Evolutionary conservation across 495 filamentous ascomycete genomes (phyloP), one percentile per base, ranked within the genome.

Genomic region (Aspergillus mulundensis): DNA sequence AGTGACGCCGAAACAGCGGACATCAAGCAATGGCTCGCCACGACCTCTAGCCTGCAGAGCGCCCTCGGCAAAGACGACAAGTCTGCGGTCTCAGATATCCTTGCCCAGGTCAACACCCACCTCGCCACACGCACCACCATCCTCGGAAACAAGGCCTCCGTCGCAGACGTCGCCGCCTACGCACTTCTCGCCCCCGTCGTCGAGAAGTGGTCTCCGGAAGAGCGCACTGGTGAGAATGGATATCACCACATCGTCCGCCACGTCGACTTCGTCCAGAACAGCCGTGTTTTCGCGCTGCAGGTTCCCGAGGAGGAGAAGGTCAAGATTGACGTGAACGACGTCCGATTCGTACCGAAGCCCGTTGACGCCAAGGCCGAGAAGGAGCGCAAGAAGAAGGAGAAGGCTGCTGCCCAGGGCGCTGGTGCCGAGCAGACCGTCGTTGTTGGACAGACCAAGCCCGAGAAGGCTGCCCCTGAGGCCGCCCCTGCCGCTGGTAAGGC

Each of bases 201-300:
- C 53, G 82, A 85, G 65, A 79, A 80, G 55, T 97, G 92, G 93
- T 80, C 81, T 7, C 74, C 88, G 39, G 91, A 97, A 77, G 82
- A 96, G 79, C 84, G 88, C 62, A 96, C 94, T 6, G 94, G 94
- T 32, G 84, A 96, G 77, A 78, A 90, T 44, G 94, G 94, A 52
- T 88, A 85, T 67, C 91, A 94, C 63, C 84, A 97, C 70, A 88
- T 97, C 61, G 90, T 98, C 32, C 91, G 94, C 32, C 88, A 87
- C 64, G 72, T 96, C 60, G 94, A 97, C 70, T 96, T 96, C 66
- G 87, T 98, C 54, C 94, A 98, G 77, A 96, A 95, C 74, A 83
- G 87, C 46, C 80, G 83, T 0, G 56, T 92, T 44, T 95, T 96
- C 62, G 82, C 82, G 7, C 78, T 96, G 54, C 80, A 79, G 55